A percentile compares a stretch with the other conserved stretches of the same genome.
Conservation (phyloP, 805 yeast genomes). For the Kodamaea nitidulidarum region DNA sequence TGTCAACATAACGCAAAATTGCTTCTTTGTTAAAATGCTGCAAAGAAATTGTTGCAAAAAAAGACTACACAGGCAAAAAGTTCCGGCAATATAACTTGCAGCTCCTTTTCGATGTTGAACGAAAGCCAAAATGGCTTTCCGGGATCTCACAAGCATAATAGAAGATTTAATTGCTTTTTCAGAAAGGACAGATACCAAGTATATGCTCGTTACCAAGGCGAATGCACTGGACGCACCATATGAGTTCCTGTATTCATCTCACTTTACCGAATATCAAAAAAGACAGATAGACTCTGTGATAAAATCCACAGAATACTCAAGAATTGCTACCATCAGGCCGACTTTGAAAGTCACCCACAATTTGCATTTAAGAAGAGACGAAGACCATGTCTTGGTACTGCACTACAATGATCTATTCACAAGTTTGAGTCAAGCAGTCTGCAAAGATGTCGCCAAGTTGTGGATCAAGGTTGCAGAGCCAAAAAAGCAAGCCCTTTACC, state of each 20-base stretch:
- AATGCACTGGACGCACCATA: neutral
- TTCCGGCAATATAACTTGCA: neutral
- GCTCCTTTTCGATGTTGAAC: neutral
- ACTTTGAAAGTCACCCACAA: slow-evolving; percentile 7
- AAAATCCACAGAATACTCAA: neutral
- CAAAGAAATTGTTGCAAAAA: slow-evolving; percentile 3
- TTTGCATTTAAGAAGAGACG: slow-evolving; percentile 1
- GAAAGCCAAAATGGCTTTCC: neutral
- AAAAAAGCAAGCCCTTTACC: slow-evolving; percentile 55
- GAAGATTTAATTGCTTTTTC: neutral
- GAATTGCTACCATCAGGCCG: slow-evolving; percentile 12
- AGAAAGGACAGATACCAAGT: neutral
- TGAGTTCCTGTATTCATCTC: slow-evolving; percentile 3
- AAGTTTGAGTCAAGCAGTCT: slow-evolving; percentile 27
- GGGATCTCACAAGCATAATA: neutral
- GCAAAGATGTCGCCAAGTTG: slow-evolving; percentile 59
- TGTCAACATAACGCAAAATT: no score
- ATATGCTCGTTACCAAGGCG: slow-evolving; percentile 1
- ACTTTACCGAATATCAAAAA: slow-evolving; percentile 1
- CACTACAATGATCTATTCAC: slow-evolving; percentile 18
- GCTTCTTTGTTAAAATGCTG: neutral
- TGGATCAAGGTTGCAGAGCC: slow-evolving; percentile 71
- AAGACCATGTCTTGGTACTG: slow-evolving; percentile 6
- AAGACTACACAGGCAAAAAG: neutral
- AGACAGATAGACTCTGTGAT: neutral